Percentiles rank a stretch among this genome's conserved stretches.
Conservation (phyloP, 305 asterid species). For the Striga hermonthica region DNA sequence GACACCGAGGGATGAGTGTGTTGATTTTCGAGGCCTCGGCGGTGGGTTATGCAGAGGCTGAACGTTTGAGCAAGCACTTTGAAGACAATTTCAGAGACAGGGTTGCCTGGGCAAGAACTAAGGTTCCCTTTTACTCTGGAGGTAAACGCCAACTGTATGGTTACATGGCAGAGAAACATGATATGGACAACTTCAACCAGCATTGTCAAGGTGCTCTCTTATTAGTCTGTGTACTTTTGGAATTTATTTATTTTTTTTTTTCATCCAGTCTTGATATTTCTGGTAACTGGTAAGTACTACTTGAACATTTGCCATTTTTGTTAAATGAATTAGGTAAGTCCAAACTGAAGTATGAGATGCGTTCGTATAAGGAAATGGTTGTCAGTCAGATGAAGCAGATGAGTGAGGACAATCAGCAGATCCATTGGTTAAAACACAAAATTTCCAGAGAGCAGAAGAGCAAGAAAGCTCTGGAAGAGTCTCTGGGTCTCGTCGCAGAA, state of each 20-base stretch:
- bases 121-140: slow-evolving; percentile 48
- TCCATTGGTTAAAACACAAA: slow-evolving; percentile 41
- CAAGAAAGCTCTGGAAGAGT: slow-evolving; percentile 57
- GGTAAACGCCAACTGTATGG: slow-evolving; percentile 80
- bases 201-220: slow-evolving; percentile 56
- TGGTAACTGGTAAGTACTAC: slow-evolving; percentile 13
- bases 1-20: slow-evolving; percentile 87
- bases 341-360: slow-evolving; percentile 56
- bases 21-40: slow-evolving; percentile 81
- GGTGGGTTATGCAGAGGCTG: slow-evolving; percentile 79
- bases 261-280: neutral
- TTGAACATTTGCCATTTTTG: neutral
- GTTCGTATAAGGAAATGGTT: slow-evolving; percentile 57
- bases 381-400: slow-evolving; percentile 57
- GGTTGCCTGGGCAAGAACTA: slow-evolving; percentile 56
- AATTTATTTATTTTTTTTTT: neutral
- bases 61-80: slow-evolving; percentile 70
- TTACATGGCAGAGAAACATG: slow-evolving; percentile 65
- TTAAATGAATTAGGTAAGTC: slow-evolving; percentile 45
- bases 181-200: slow-evolving; percentile 56
- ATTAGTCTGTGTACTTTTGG: neutral
- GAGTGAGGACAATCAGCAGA: slow-evolving; percentile 74
- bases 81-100: slow-evolving; percentile 50
- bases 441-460: slow-evolving; percentile 48
- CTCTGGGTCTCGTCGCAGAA: slow-evolving; percentile 33